Conservation (phyloP, 176 grass and related monocot genomes). For the Elaeis guineensis region DNA sequence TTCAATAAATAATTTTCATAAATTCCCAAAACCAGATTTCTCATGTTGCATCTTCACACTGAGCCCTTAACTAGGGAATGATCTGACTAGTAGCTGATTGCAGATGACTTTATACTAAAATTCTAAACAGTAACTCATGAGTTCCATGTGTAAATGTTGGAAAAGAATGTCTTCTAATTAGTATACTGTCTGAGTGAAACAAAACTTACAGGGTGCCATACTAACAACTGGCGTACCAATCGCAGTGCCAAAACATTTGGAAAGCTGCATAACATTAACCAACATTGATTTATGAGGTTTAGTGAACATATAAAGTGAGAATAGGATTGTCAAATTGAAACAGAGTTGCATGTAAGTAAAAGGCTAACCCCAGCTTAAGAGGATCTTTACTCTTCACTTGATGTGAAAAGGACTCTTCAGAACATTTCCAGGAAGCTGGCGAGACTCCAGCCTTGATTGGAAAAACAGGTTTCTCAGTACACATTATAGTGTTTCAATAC, state of each 20-base stretch:
- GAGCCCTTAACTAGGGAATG: no score
- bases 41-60: no score
- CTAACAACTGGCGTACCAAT: slow-evolving; percentile 73
- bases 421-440: slow-evolving; percentile 94
- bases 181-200: not conserved
- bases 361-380: slow-evolving; percentile 67
- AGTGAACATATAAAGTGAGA: no score
- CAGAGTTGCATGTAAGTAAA: slow-evolving; percentile 4
- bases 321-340: not conserved
- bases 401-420: slow-evolving; percentile 87
- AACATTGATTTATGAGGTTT: not conserved
- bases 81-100: no score
- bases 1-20: no score
- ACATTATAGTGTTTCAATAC: no score
- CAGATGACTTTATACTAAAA: no score
- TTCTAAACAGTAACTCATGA: no score
- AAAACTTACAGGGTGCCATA: slow-evolving; percentile 88
- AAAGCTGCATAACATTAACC: slow-evolving; percentile 46
- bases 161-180: not conserved
- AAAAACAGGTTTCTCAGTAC: slow-evolving; percentile 5
- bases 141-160: not conserved
- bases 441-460: slow-evolving; percentile 36
- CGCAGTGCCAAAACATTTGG: slow-evolving; percentile 73
- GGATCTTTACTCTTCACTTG: slow-evolving; percentile 95
- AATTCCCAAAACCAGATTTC: no score